These are phyloP conservation scores for Ceratobasidium sp. DNA, from an alignment of 1,284 basidiomycete genomes.

Conservation along the genomic window DNA sequence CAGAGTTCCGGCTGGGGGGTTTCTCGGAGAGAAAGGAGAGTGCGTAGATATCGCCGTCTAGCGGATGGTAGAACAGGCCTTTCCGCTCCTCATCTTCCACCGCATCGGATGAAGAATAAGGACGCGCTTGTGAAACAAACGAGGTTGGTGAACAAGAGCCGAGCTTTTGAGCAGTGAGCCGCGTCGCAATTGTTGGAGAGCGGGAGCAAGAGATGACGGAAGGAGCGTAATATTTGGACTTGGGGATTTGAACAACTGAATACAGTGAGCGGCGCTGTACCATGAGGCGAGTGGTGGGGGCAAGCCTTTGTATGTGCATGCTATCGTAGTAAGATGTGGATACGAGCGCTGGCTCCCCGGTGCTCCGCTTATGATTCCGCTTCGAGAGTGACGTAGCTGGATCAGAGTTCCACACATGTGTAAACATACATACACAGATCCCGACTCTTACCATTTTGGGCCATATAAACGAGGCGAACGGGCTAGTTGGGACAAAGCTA, in stretches of 20 bases:
- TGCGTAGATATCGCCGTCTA: constrained; percentile 21
- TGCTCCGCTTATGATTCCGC: not conserved
- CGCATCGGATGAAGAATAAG: constrained; percentile 12
- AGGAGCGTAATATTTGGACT: not conserved
- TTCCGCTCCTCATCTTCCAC: constrained; percentile 27
- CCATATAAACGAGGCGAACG: not conserved
- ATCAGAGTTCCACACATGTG: not conserved
- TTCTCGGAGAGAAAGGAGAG: constrained; percentile 33
- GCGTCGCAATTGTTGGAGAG: not conserved
- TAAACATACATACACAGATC: constrained; percentile 21
- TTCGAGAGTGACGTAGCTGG: constrained; percentile 19
- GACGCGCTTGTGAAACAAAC: constrained; percentile 1
- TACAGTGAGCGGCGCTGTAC: constrained; percentile 12
- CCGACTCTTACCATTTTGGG: constrained; percentile 13
- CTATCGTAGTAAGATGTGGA: not conserved
- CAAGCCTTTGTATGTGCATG: constrained; percentile 9
- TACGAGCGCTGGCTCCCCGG: not conserved
- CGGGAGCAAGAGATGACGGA: not conserved
- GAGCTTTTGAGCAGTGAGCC: not conserved
- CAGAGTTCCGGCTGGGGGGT: constrained; percentile 13
- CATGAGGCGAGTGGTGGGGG: not conserved
- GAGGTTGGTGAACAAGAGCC: not conserved
- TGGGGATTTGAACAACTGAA: not conserved
- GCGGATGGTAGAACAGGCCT: constrained; percentile 33
- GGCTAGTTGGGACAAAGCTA: not conserved